Conservation (phyloP, 345 rosid genomes). For the Gossypium thurberi region DNA sequence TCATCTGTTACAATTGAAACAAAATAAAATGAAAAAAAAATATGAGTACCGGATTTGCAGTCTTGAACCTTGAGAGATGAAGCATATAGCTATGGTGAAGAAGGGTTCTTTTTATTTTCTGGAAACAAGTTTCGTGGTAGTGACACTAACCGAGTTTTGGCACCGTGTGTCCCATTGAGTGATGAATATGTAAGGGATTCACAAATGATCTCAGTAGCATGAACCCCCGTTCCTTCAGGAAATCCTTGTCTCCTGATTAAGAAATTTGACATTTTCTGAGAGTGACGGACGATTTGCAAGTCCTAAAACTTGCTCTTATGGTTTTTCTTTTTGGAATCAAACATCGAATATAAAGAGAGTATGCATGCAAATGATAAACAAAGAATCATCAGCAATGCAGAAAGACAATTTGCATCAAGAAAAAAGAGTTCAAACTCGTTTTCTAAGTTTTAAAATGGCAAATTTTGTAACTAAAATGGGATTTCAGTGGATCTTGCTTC, state of each 20-base stretch:
- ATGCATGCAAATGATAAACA: neutral
- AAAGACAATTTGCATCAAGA: neutral
- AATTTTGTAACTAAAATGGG: neutral
- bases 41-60: neutral
- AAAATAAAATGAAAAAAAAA: neutral
- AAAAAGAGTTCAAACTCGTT: neutral
- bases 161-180: constrained; percentile 20
- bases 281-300: neutral
- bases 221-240: constrained; percentile 14
- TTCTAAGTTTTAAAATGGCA: neutral
- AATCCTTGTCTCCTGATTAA: constrained; percentile 16
- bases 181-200: constrained; percentile 19
- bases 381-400: constrained; percentile 1
- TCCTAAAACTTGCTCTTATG: neutral
- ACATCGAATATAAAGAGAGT: neutral
- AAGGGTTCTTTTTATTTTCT: neutral
- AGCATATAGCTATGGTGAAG: neutral
- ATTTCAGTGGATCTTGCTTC: neutral
- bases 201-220: constrained; percentile 15
- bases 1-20: neutral
- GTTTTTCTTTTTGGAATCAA: neutral
- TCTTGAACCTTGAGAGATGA: neutral
- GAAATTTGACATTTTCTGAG: neutral
- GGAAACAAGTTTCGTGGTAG: neutral
- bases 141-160: constrained; percentile 13